Percentiles rank a stretch among this genome's conserved stretches.
Evolutionary conservation across 345 rosid species (phyloP).

Genomic region (Litchi chinensis): DNA sequence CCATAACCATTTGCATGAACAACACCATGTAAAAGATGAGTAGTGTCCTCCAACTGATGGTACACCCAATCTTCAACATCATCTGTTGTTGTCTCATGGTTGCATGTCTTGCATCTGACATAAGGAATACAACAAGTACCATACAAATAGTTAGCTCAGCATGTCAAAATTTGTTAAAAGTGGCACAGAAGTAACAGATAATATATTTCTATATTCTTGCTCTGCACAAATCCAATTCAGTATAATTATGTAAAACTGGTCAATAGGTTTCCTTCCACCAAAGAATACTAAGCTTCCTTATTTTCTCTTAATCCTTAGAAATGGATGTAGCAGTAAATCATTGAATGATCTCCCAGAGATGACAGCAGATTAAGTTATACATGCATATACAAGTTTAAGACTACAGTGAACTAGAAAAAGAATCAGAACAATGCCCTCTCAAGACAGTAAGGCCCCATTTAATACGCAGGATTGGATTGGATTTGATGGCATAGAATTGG

Average conservation of each 20-base stretch:
- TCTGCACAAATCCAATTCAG: not conserved
- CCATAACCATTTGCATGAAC: slow-evolving; percentile 71
- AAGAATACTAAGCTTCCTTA: not conserved
- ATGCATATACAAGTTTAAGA: not conserved
- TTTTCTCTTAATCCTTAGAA: not conserved
- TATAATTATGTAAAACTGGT: not conserved
- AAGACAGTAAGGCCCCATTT: not conserved
- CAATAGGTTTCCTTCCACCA: not conserved
- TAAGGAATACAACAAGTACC: not conserved
- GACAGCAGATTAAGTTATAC: not conserved
- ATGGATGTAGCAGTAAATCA: not conserved
- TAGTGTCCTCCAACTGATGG: slow-evolving; percentile 64
- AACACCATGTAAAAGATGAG: slow-evolving; percentile 71
- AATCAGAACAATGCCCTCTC: not conserved
- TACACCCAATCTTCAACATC: slow-evolving; percentile 66
- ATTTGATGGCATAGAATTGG: no score
- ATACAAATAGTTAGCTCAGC: not conserved
- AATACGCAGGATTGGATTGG: no score
- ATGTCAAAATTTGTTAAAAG: not conserved
- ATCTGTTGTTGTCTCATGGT: slow-evolving; percentile 43
- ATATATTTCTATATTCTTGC: not conserved
- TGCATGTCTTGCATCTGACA: slow-evolving; percentile 59
- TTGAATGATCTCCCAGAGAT: not conserved
- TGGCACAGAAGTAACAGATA: not conserved
- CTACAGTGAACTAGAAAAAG: not conserved